Base-by-base conservation (phyloP, 352 stramenopile species). In the Blastocystis hominis region DNA sequence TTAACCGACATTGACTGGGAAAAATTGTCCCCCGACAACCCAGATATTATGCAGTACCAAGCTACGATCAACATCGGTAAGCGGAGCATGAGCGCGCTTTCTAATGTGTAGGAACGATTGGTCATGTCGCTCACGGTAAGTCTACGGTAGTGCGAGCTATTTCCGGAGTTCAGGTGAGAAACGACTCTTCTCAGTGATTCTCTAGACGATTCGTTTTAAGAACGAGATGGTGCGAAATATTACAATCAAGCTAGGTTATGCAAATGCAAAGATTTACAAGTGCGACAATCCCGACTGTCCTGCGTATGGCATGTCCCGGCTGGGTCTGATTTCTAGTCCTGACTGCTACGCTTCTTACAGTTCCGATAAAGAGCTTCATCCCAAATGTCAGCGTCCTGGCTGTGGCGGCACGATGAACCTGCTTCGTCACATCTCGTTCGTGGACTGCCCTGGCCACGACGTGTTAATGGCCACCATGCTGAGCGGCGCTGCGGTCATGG, bases 381-480 rank as follows among this genome's bases (percentile, higher is more conserved):
- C 88, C 36, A 89, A 89, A 0, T 91, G 88, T n/a, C 53, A 75
- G 53, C 62, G 77, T 64, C 77, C 77, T 66, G 77, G 77, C 10
- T 87, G 77, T 46, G 90, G 90, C 36, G 87, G 93, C 10, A 92
- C 89, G 34, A 94, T 93, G 87, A 89, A 91, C 50, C 89, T 95
- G 24, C 89, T 92, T 62, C 94, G 97, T 86, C 97, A 99, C 90
- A 94, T 99, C 44, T 98, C 94, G 66, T 99, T 99, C 89, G 97
- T 99, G 4, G 97, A 99, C 91, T 99, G 97, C 92, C 97, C 97
- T 17, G 97, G 97, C 80, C 97, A 99, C 93, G 97, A 99, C 91
- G 99, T 99, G 93, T 94, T 99, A 88, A 99, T 99, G 97, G 97
- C 97, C 56, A 99, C 97, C 89, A 99, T 99, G 97, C 93, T 99